A percentile compares a stretch with the other conserved stretches of the same genome.
These are phyloP conservation scores for Calonectria fujianensis DNA, from an alignment of 2,329 filamentous ascomycete species.

Conservation along the genomic window DNA sequence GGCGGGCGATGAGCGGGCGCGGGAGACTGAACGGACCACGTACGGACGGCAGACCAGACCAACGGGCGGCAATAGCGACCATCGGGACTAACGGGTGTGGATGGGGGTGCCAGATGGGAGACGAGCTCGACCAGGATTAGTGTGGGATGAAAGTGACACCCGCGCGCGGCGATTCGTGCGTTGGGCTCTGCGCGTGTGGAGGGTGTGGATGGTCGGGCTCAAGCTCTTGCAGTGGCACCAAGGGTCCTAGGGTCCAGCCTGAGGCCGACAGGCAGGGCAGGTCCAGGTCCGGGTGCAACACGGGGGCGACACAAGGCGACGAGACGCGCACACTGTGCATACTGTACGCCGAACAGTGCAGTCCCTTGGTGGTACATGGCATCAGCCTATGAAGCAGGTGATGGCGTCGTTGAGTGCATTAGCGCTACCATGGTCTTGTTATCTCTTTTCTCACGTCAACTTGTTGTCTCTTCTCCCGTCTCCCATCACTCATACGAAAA, in stretches of 20 bases:
- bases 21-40: conserved; percentile 22
- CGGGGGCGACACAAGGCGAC: neutral
- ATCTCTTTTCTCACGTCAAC: conserved; percentile 53
- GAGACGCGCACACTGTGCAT: neutral
- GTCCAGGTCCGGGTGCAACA: neutral
- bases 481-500: conserved; percentile 45
- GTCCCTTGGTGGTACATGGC: conserved; percentile 46
- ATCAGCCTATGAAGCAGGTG: conserved; percentile 39
- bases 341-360: conserved; percentile 49
- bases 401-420: conserved; percentile 46
- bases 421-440: conserved; percentile 51
- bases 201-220: conserved; percentile 17
- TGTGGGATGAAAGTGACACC: conserved; percentile 26
- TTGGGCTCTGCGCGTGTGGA: conserved; percentile 22
- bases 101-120: conserved; percentile 32
- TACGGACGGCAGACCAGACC: conserved; percentile 16
- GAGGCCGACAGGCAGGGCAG: conserved; percentile 1
- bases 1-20: conserved; percentile 18
- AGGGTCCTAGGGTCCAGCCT: neutral
- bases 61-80: conserved; percentile 21
- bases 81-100: conserved; percentile 12
- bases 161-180: conserved; percentile 29
- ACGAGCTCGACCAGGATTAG: conserved; percentile 25
- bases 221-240: neutral
- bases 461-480: conserved; percentile 54